Conservation (phyloP, 306 rosid species). For the Gastrolobium bilobum region DNA sequence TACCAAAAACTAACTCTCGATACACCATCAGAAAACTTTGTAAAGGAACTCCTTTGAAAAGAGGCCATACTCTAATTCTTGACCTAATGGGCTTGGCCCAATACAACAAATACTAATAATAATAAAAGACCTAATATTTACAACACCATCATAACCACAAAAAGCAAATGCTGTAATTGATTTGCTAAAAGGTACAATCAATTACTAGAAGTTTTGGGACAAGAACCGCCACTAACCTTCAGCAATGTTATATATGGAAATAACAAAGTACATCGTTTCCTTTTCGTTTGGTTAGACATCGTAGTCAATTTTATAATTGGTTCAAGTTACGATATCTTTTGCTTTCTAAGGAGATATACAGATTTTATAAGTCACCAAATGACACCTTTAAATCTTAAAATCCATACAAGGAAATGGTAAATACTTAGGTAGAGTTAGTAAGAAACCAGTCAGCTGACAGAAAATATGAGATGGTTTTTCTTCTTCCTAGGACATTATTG, state of each 20-base stretch:
- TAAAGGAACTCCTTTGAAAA: too few relatives aligned
- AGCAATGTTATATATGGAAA: slow-evolving; percentile 29
- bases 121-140: too few relatives aligned
- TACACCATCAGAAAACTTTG: too few relatives aligned
- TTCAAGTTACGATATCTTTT: slow-evolving; percentile 10
- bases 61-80: too few relatives aligned
- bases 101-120: too few relatives aligned
- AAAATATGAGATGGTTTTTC: not conserved
- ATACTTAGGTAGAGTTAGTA: not conserved
- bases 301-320: not conserved
- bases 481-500: slow-evolving; percentile 22
- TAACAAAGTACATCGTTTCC: not conserved
- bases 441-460: slow-evolving; percentile 22
- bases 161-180: not conserved
- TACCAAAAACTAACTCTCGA: too few relatives aligned
- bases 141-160: not conserved
- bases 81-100: too few relatives aligned
- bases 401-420: slow-evolving; percentile 3
- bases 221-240: not conserved
- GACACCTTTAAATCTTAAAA: not conserved
- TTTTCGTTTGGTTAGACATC: slow-evolving; percentile 30
- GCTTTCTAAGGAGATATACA: slow-evolving; percentile 1
- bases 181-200: slow-evolving; percentile 16
- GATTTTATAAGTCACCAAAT: slow-evolving; percentile 8
- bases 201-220: not conserved